Conservation (phyloP, 2,329 filamentous ascomycete species). For the Emericellopsis atlantica region DNA sequence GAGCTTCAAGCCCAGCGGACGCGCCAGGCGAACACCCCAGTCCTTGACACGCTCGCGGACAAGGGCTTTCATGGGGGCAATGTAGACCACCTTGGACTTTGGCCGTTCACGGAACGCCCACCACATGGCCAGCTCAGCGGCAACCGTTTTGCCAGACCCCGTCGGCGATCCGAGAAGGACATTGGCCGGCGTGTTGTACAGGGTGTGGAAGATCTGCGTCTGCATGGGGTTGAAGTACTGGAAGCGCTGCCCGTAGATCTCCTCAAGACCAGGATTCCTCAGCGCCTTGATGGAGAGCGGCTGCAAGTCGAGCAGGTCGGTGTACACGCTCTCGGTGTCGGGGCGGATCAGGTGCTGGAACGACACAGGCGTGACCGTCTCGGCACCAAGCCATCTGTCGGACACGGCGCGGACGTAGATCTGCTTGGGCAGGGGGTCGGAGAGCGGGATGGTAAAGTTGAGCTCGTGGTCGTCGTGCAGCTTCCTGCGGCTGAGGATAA, state of each 20-base stretch:
- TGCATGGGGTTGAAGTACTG: constrained; percentile 99
- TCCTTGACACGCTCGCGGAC: constrained; percentile 94
- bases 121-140: constrained; percentile 97
- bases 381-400: constrained; percentile 91
- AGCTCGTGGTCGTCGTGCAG: constrained; percentile 93
- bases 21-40: constrained; percentile 73
- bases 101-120: constrained; percentile 94
- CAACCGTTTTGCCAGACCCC: constrained; percentile 94
- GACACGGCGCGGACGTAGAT: constrained; percentile 94
- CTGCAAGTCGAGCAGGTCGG: constrained; percentile 82
- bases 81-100: constrained; percentile 95
- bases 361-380: constrained; percentile 88
- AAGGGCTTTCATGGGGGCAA: constrained; percentile 97
- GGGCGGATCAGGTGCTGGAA: constrained; percentile 97
- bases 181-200: constrained; percentile 87
- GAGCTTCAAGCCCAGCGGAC: constrained; percentile 74
- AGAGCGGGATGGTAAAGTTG: constrained; percentile 91
- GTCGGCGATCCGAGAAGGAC: constrained; percentile 92
- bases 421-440: constrained; percentile 85
- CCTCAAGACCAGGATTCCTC: constrained; percentile 76
- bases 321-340: constrained; percentile 95
- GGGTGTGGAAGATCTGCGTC: constrained; percentile 92
- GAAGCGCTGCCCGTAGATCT: constrained; percentile 79
- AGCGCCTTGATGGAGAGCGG: constrained; percentile 77
- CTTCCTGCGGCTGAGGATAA: constrained; percentile 83